Evolutionary conservation across 345 rosid genomes (phyloP).

Genomic region (Lepidium sativum): DNA sequence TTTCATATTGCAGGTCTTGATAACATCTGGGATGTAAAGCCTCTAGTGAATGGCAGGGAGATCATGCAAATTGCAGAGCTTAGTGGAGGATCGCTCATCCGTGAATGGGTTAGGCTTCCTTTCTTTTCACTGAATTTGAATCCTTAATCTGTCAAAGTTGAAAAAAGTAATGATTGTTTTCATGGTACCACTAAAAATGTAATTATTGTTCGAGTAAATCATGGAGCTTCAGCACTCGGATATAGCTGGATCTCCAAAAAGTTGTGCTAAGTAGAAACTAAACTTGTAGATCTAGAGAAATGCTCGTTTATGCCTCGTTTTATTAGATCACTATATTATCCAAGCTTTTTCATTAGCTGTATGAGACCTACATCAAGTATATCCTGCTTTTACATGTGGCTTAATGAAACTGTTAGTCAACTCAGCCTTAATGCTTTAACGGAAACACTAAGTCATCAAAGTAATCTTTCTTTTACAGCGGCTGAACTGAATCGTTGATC

Average conservation of each 20-base stretch:
- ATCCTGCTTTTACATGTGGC: too few species aligned
- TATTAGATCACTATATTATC: neutral
- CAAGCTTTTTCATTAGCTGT: neutral
- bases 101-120: conserved; percentile 67
- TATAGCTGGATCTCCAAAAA: neutral
- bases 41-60: conserved; percentile 72
- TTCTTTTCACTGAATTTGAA: neutral
- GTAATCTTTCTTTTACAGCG: neutral
- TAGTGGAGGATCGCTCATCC: conserved; percentile 69
- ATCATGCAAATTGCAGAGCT: conserved; percentile 76
- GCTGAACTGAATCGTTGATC: neutral
- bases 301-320: neutral
- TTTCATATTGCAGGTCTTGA: conserved; percentile 53
- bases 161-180: neutral
- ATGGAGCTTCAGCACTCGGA: neutral
- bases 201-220: neutral
- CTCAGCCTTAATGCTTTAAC: neutral
- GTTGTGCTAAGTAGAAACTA: neutral
- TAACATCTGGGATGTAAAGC: conserved; percentile 71
- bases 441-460: neutral
- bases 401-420: neutral
- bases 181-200: neutral
- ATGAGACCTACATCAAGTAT: neutral
- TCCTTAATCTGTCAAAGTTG: neutral
- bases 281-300: neutral